A percentile compares a stretch with the other conserved stretches of the same genome.
Evolutionary conservation across 2,329 filamentous ascomycete genomes (phyloP).

Genomic region (Chaetothyriales sp.): DNA sequence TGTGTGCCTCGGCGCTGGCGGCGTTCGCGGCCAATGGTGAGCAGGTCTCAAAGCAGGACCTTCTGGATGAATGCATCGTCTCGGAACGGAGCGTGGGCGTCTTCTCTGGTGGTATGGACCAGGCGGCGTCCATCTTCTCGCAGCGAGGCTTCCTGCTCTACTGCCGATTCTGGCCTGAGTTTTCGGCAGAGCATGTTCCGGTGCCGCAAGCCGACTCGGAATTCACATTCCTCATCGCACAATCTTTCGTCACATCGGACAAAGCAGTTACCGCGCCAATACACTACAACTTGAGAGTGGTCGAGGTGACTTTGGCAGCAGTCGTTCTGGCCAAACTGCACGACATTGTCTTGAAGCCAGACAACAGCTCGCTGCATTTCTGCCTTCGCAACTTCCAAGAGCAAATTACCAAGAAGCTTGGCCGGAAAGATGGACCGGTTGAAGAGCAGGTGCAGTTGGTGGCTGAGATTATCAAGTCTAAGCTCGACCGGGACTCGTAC

Average conservation of each 20-base stretch:
- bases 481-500: slow-evolving; percentile 71
- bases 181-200: slow-evolving; percentile 62
- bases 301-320: slow-evolving; percentile 85
- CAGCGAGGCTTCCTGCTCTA: slow-evolving; percentile 74
- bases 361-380: slow-evolving; percentile 69
- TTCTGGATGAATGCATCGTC: slow-evolving; percentile 86
- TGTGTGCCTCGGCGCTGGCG: slow-evolving; percentile 76
- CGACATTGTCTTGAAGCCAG: slow-evolving; percentile 53
- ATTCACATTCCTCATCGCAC: slow-evolving; percentile 82
- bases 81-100: slow-evolving; percentile 90
- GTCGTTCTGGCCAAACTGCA: slow-evolving; percentile 48
- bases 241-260: slow-evolving; percentile 86
- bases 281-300: slow-evolving; percentile 92
- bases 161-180: slow-evolving; percentile 71
- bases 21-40: slow-evolving; percentile 78
- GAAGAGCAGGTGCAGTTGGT: slow-evolving; percentile 58
- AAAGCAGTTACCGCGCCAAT: slow-evolving; percentile 88
- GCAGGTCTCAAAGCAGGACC: slow-evolving; percentile 73
- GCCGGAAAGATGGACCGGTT: slow-evolving; percentile 21
- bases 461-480: slow-evolving; percentile 53
- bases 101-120: slow-evolving; percentile 96
- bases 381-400: slow-evolving; percentile 80
- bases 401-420: slow-evolving; percentile 51
- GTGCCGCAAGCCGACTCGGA: slow-evolving; percentile 73
- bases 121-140: slow-evolving; percentile 89